phyloP scores from a whole-genome alignment of 495 filamentous ascomycete species.

The Rostrohypoxylon terebratum region DNA sequence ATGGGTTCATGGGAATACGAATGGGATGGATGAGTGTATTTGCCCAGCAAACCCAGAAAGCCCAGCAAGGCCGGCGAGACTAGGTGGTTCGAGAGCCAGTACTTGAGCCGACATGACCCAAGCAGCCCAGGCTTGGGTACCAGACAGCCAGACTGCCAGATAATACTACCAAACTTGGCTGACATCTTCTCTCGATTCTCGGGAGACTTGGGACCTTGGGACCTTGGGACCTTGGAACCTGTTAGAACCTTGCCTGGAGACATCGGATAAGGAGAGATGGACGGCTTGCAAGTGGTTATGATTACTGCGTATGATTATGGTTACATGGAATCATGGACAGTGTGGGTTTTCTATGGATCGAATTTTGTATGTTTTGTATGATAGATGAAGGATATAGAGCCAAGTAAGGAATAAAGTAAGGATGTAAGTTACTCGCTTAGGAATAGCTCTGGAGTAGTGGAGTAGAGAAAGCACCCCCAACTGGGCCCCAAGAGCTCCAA shows the following conservation, averaged over 20 bases:
- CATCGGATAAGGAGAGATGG: slow-evolving; percentile 1
- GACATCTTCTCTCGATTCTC: slow-evolving; percentile 7
- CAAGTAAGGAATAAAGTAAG: neutral
- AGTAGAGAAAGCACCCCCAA: neutral
- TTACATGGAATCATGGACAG: neutral
- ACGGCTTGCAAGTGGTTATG: too few species aligned
- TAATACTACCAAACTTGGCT: neutral
- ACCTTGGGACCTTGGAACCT: too few species aligned
- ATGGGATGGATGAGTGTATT: neutral
- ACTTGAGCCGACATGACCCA: neutral
- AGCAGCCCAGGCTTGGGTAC: neutral
- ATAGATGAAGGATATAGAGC: neutral
- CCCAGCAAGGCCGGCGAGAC: neutral
- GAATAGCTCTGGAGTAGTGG: slow-evolving; percentile 19
- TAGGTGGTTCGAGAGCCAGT: slow-evolving; percentile 2
- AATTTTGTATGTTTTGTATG: neutral
- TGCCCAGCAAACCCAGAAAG: neutral
- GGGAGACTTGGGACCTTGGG: too few species aligned
- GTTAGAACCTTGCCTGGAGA: too few species aligned
- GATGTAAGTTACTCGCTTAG: slow-evolving; percentile 16
- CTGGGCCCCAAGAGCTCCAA: neutral
- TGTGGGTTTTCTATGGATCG: neutral
- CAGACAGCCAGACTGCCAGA: too few species aligned
- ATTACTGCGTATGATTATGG: too few species aligned
- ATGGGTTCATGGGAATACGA: slow-evolving; percentile 8